Evolutionary conservation across 306 rosid genomes (phyloP).

Genomic region (Coriaria nepalensis): DNA sequence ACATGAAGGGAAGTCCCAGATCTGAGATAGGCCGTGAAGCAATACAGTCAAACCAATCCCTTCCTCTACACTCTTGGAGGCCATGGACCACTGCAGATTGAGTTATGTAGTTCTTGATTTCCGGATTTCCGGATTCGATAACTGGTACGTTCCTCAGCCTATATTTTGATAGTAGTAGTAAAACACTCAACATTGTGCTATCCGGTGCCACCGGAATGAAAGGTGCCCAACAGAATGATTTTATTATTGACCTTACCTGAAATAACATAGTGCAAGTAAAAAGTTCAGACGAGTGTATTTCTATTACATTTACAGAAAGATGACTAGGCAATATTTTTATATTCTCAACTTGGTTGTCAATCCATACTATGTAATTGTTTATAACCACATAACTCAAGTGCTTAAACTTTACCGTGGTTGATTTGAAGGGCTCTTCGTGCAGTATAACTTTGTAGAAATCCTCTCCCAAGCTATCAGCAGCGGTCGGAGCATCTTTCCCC

Average conservation of each 20-base stretch:
- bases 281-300: too few relatives aligned
- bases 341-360: too few relatives aligned
- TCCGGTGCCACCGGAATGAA: slow-evolving; percentile 58
- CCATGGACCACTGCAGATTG: slow-evolving; percentile 91
- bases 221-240: slow-evolving; percentile 71
- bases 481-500: slow-evolving; percentile 63
- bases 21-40: slow-evolving; percentile 43
- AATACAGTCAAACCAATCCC: slow-evolving; percentile 89
- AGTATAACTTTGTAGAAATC: slow-evolving; percentile 76
- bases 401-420: slow-evolving; percentile 74
- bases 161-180: slow-evolving; percentile 80
- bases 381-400: not conserved
- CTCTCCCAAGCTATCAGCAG: slow-evolving; percentile 56
- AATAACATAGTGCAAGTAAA: slow-evolving; percentile 14
- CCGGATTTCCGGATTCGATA: slow-evolving; percentile 57
- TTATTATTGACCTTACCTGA: slow-evolving; percentile 61
- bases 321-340: too few relatives aligned
- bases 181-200: slow-evolving; percentile 62
- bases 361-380: too few relatives aligned
- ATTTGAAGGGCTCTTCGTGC: slow-evolving; percentile 88
- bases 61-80: slow-evolving; percentile 57
- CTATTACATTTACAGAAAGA: too few relatives aligned
- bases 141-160: slow-evolving; percentile 87
- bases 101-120: slow-evolving; percentile 66
- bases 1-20: slow-evolving; percentile 84